Conservation (phyloP, 2,329 filamentous ascomycete species). For the Pseudogymnoascus sp. region DNA sequence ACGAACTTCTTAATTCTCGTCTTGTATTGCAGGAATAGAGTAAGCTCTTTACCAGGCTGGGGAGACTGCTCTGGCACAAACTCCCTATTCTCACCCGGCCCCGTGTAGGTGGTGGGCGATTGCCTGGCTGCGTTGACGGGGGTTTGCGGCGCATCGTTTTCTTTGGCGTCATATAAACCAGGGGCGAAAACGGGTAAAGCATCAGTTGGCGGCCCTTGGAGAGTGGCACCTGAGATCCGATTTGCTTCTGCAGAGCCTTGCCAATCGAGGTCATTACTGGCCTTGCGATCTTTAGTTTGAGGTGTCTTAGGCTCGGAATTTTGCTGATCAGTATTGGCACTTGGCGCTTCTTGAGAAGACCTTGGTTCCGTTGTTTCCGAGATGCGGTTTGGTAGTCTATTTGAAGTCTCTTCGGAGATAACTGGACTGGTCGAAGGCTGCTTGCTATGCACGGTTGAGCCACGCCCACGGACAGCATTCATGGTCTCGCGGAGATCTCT, state of each 20-base stretch:
- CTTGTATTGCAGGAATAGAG: slow-evolving; percentile 91
- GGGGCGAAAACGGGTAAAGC: slow-evolving; percentile 32
- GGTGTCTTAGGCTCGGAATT: slow-evolving; percentile 42
- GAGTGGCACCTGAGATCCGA: slow-evolving; percentile 43
- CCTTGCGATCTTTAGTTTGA: slow-evolving; percentile 41
- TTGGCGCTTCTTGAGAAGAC: slow-evolving; percentile 29
- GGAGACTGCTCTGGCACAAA: slow-evolving; percentile 59
- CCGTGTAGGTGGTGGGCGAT: slow-evolving; percentile 8
- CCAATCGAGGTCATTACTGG: neutral
- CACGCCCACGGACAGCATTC: slow-evolving; percentile 58
- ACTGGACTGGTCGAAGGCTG: slow-evolving; percentile 34
- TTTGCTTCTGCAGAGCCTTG: neutral
- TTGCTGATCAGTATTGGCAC: slow-evolving; percentile 29
- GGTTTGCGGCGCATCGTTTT: slow-evolving; percentile 17
- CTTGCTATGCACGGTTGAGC: slow-evolving; percentile 45
- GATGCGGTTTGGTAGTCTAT: slow-evolving; percentile 51
- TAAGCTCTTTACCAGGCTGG: slow-evolving; percentile 73
- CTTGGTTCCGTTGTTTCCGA: slow-evolving; percentile 41
- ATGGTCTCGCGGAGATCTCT: slow-evolving; percentile 79
- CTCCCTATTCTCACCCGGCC: slow-evolving; percentile 34
- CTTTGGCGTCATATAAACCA: slow-evolving; percentile 13
- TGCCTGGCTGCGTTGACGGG: slow-evolving; percentile 14
- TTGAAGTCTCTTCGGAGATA: slow-evolving; percentile 53
- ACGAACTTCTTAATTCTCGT: slow-evolving; percentile 96
- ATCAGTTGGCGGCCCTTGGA: slow-evolving; percentile 50